Conservation (phyloP, 345 rosid genomes). For the Mercurialis annua region DNA sequence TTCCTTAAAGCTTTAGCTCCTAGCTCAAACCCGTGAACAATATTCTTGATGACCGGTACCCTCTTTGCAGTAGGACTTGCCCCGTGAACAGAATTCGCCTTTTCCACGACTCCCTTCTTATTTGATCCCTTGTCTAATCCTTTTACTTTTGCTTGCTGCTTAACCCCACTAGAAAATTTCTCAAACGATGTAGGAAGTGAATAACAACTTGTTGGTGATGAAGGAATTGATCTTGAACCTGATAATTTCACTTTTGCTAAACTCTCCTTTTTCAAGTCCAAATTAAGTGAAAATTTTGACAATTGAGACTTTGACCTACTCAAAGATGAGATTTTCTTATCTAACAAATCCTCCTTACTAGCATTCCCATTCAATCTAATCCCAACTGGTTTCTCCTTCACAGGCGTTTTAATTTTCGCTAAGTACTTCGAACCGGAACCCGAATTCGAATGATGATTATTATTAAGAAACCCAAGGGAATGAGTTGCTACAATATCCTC, state of each 20-base stretch:
- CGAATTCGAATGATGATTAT: conserved; percentile 31
- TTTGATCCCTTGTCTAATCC: conserved; percentile 50
- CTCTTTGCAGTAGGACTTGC: conserved; percentile 50
- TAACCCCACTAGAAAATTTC: conserved; percentile 75
- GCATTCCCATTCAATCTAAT: conserved; percentile 47
- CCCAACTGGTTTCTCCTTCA: conserved; percentile 43
- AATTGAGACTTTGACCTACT: conserved; percentile 59
- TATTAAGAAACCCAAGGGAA: conserved; percentile 63
- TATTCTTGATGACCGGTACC: conserved; percentile 53
- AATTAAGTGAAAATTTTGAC: conserved; percentile 35
- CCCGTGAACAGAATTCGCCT: conserved; percentile 43
- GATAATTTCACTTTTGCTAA: conserved; percentile 49
- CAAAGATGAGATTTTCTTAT: conserved; percentile 33
- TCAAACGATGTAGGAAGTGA: conserved; percentile 84
- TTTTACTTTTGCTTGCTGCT: conserved; percentile 64
- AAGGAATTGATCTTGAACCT: conserved; percentile 77
- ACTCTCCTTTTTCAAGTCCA: conserved; percentile 61
- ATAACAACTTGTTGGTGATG: conserved; percentile 84
- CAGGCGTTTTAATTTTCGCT: conserved; percentile 45
- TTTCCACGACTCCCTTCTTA: conserved; percentile 48
- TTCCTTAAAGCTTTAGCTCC: conserved; percentile 95
- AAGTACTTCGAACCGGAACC: conserved; percentile 45
- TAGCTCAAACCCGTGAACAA: conserved; percentile 69
- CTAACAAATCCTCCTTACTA: conserved; percentile 44
- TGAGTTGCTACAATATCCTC: conserved; percentile 91